Base-by-base conservation (phyloP, 2,329 filamentous ascomycete species). In the Xylariaceae sp. region DNA sequence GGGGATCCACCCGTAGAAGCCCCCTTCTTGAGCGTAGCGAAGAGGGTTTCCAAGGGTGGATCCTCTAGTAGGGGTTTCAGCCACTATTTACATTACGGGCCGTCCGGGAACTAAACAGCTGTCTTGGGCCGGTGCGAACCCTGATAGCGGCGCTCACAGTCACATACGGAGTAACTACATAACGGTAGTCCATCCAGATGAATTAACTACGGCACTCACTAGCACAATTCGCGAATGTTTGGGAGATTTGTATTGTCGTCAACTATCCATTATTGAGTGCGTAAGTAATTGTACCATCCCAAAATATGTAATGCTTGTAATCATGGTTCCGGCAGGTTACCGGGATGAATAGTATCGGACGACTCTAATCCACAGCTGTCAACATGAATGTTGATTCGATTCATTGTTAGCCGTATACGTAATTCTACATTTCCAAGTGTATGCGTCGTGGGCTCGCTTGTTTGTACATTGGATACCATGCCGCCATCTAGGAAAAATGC, bases 341-440 rank as follows among this genome's bases (percentile, higher is more conserved):
- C n/a, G n/a, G 5, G 15, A 18, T 12, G n/a, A n/a, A 42, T 26
- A 26, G 19, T 13, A 42, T 42, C 21, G 19, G 40, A 19, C 10
- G n/a, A 3, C 5, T 19, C 9, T 22, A 22, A 22, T 18, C 40
- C 2, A 19, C 21, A 15, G 40, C 2, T 26, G 30, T 32, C 29
- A 50, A 32, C 22, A 36, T 29, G 4, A 5, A 8, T 34, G 22
- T 21, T 34, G 47, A 42, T 34, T 48, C 32, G 34, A 47, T 43
- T 36, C 36, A 7, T 57, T 10, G 39, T 47, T 46, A 49, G 22
- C 43, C 32, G 42, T 32, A 21, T 44, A 52, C 50, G 26, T 61
- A 59, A 26, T 57, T 59, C 59, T 61, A 61, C 57, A 61, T 51
- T 53, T 57, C 55, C 55, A 59, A 53, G 37, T 55, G 51, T 57